Percentiles rank a stretch among this genome's conserved stretches.
phyloP scores from a whole-genome alignment of 352 stramenopile species.

The Globisporangium mamillatum region DNA sequence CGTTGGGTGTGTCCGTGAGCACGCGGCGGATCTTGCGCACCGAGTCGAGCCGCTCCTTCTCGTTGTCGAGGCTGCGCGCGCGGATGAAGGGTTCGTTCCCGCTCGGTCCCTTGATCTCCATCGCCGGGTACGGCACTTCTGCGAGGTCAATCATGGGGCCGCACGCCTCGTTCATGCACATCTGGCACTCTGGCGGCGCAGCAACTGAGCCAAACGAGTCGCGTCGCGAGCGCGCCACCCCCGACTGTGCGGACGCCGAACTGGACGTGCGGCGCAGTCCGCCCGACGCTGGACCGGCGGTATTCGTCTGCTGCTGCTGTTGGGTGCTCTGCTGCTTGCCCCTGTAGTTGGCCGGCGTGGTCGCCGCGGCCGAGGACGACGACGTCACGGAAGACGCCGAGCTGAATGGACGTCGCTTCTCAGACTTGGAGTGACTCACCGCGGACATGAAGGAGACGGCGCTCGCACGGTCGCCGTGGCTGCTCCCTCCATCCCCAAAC shows the following conservation, averaged over 20 bases:
- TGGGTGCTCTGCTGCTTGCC: not conserved
- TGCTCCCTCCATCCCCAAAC: slow-evolving; percentile 16
- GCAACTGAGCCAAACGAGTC: slow-evolving; percentile 31
- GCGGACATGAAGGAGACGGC: slow-evolving; percentile 19
- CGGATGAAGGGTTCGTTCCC: slow-evolving; percentile 37
- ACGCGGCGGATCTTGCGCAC: slow-evolving; percentile 44
- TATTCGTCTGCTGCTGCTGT: slow-evolving; percentile 7
- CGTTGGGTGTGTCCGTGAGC: slow-evolving; percentile 36
- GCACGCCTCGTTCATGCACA: slow-evolving; percentile 66
- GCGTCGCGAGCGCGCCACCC: slow-evolving; percentile 18
- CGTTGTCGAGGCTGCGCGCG: slow-evolving; percentile 52
- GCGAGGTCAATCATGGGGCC: slow-evolving; percentile 43
- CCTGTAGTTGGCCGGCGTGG: slow-evolving; percentile 17
- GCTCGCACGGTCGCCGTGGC: slow-evolving; percentile 15
- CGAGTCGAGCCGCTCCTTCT: slow-evolving; percentile 42
- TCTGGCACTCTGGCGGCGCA: slow-evolving; percentile 28
- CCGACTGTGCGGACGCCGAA: slow-evolving; percentile 22
- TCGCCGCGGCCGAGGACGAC: slow-evolving; percentile 2
- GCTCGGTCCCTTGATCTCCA: slow-evolving; percentile 22
- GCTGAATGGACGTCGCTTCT: slow-evolving; percentile 1
- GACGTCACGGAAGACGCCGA: slow-evolving; percentile 7
- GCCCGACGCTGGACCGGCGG: slow-evolving; percentile 1
- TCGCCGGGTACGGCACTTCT: slow-evolving; percentile 57
- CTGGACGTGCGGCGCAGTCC: slow-evolving; percentile 33
- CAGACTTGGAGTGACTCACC: not conserved